Evolutionary conservation across 192 early-diverging fungal genomes (phyloP), one percentile per base, ranked within the genome.

Genomic region (Phlyctochytrium arcticum): DNA sequence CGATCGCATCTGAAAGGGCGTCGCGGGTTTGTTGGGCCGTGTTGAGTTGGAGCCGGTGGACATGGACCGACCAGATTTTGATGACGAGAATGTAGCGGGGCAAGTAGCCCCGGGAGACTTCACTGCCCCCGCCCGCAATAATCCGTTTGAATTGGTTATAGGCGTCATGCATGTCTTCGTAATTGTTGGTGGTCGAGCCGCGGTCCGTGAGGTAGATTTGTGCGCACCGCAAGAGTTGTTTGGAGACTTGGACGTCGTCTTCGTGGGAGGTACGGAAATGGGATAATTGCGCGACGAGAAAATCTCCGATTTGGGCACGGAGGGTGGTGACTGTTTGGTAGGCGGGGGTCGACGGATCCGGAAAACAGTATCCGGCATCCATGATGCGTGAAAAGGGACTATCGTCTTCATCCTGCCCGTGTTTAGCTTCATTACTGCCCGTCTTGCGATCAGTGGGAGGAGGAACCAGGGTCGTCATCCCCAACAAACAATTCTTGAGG

Each of bases 211-310:
- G 58, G 39, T 69, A 80, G 8, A 77, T 54, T 21, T 77, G 71
- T 10, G 69, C 60, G 60, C 85, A 74, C 46, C 86, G 82, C 37
- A 90, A 70, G 29, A 91, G 48, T 21, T 77, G 74, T 54, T 90
- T 90, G 59, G 88, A 78, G 61, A 81, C 85, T 54, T 89, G 90
- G 2, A 90, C 85, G 69, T 93, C 90, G 67, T 93, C 89, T 47
- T 88, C 88, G 12, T 79, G 74, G 5, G 74, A 62, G 0, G 58
- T 67, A 12, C 62, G 70, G 65, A 90, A 83, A 54, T 74, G 81
- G 4, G 24, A 54, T 26, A 85, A 77, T 6, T 84, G 54, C 15
- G 79, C 63, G 33, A 82, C 79, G 4, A 90, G 48, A 15, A 83
- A 59, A 27, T 71, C 39, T 4, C 83, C 86, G 9, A 86, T 74